Percentiles rank a stretch among this genome's conserved stretches.
Conservation (phyloP, 1,139 yeast genomes). For the Geotrichum candidum region DNA sequence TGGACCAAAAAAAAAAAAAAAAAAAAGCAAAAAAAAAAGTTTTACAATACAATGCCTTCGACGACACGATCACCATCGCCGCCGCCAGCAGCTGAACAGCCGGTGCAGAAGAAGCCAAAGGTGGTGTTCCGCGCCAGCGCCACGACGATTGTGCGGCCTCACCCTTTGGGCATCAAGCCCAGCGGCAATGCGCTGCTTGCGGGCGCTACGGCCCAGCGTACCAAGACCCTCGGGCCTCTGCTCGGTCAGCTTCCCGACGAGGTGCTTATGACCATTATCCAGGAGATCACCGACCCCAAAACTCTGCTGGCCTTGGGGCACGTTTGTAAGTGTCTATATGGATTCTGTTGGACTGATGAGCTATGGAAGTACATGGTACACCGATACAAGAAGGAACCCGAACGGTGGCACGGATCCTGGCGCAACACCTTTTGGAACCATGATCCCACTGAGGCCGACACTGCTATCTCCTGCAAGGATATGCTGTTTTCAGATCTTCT, state of each 20-base stretch:
- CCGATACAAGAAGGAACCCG: conserved; percentile 23
- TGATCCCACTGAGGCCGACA: conserved; percentile 1
- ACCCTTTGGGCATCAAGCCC: conserved; percentile 73
- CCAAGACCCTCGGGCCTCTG: conserved; percentile 45
- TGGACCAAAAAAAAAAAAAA: too few relatives aligned
- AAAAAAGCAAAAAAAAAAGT: too few relatives aligned
- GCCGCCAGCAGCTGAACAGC: background rate
- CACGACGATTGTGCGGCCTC: conserved; percentile 29
- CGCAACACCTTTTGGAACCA: conserved; percentile 49
- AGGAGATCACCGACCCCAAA: conserved; percentile 41
- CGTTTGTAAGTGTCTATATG: conserved; percentile 63
- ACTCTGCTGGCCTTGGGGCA: conserved; percentile 50
- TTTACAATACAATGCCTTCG: background rate
- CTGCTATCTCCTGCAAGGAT: conserved; percentile 28
- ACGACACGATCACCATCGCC: background rate
- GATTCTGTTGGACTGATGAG: conserved; percentile 61
- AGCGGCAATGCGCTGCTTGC: conserved; percentile 51
- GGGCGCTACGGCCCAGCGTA: conserved; percentile 31
- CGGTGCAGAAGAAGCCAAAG: conserved; percentile 1
- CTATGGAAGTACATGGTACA: conserved; percentile 59
- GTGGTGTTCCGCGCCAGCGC: conserved; percentile 7
- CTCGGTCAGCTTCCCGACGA: conserved; percentile 54
- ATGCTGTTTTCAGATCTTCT: conserved; percentile 54
- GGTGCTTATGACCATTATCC: conserved; percentile 30
- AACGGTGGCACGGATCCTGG: conserved; percentile 75